Conservation (phyloP, 139 green algal genomes). For the Chlamydomonas schloesseri region DNA sequence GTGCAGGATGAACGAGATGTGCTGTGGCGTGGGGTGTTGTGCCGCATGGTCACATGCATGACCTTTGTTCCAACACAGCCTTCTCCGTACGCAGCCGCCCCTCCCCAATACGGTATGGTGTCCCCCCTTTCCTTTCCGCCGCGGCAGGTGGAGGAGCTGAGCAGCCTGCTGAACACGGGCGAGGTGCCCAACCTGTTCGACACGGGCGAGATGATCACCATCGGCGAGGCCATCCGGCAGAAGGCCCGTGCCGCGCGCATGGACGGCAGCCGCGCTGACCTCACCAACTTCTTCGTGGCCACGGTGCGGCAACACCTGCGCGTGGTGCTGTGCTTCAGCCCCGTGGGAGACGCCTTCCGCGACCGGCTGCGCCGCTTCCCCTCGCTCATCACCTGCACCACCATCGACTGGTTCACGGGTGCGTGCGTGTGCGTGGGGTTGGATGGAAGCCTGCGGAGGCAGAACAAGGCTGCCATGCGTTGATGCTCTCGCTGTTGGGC, state of each 20-base stretch:
- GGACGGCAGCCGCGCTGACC: slow-evolving; percentile 64
- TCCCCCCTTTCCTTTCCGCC: too few species aligned
- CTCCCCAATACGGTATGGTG: too few species aligned
- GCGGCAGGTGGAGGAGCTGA: slow-evolving; percentile 82
- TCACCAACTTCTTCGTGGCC: slow-evolving; percentile 77
- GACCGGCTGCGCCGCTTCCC: slow-evolving; percentile 82
- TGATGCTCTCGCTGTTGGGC: too few species aligned
- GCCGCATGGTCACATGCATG: too few species aligned
- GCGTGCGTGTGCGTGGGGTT: too few species aligned
- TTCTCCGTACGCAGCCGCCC: too few species aligned
- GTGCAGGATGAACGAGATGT: too few species aligned
- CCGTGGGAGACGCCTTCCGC: slow-evolving; percentile 78
- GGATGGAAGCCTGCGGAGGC: too few species aligned
- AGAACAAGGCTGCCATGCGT: too few species aligned
- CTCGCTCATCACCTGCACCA: slow-evolving; percentile 82
- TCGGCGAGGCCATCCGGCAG: slow-evolving; percentile 46
- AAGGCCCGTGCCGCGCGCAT: slow-evolving; percentile 64
- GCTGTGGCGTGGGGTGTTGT: too few species aligned
- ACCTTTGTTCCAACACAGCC: too few species aligned
- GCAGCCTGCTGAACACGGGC: slow-evolving; percentile 82
- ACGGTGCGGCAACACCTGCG: slow-evolving; percentile 74
- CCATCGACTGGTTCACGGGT: slow-evolving; percentile 78
- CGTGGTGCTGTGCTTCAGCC: slow-evolving; percentile 78
- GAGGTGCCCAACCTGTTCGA: slow-evolving; percentile 81
- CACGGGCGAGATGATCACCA: slow-evolving; percentile 54